Evolutionary conservation across 2,329 filamentous ascomycete species (phyloP), one percentile per base, ranked within the genome.

Genomic region (Tympanopsis confertula): DNA sequence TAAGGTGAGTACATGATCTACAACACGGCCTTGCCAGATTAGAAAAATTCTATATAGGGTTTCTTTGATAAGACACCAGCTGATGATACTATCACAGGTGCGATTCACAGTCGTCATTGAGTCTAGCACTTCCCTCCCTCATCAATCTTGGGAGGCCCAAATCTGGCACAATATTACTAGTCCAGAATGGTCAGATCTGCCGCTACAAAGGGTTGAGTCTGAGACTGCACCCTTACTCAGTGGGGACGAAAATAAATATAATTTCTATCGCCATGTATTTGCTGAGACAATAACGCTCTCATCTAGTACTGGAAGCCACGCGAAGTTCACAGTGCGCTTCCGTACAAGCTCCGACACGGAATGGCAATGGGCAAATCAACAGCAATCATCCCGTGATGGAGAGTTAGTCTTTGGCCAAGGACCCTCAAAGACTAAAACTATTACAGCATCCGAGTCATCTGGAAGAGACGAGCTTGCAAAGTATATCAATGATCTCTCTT

Each of bases 131-230:
- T 58, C 61, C 4, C 62, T 63, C 19, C 58, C 64, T 7, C 62
- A 66, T 19, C 52, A 61, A 38, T 46, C 56, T 12, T 76, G 71
- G 65, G 65, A 76, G 43, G 69, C 72, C 19, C 64, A 68, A 19
- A 57, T 81, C 5, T 80, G 75, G 74, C 74, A 80, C 45, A 74
- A 78, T 44, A 64, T 73, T 43, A 50, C 59, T 17, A 54, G 10
- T 7, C 50, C 50, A 4, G 30, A 33, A 33, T 33, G 30, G 30
- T 12, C 7, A 18, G 7, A 10, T 7, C 10, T 33, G 7, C 30
- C 30, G 7, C 30, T 33, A 7, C 12, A 33, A 7, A 33, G 17
- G 17, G 12, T 7, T 17, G 10, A 10, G 10, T 7, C 30, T 7
- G 17, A 7, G 10, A 18, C 7, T 7, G 30, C 30, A 7, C 30